phyloP scores from a whole-genome alignment of 1,139 yeast genomes.

The Petasospora fabianii region DNA sequence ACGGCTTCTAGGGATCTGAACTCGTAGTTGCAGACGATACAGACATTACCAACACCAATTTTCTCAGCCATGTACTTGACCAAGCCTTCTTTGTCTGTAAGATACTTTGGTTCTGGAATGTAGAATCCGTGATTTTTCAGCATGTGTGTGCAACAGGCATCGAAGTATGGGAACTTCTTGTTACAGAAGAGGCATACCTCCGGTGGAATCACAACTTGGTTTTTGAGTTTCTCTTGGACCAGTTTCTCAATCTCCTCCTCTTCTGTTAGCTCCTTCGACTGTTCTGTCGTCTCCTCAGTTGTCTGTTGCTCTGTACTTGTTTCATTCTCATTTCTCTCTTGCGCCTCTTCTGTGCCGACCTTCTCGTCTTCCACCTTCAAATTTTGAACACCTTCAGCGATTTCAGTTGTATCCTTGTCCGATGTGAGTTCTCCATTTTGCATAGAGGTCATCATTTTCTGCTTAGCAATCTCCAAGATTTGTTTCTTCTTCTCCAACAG shows the following conservation, averaged over 20 bases:
- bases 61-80: slow-evolving; percentile 82
- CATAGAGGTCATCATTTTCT: slow-evolving; percentile 42
- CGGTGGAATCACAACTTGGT: slow-evolving; percentile 65
- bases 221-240: slow-evolving; percentile 52
- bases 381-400: slow-evolving; percentile 13
- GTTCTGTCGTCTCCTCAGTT: slow-evolving; percentile 29
- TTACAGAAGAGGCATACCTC: slow-evolving; percentile 79
- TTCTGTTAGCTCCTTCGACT: slow-evolving; percentile 22
- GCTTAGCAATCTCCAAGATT: slow-evolving; percentile 57
- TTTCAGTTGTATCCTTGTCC: slow-evolving; percentile 6
- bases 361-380: slow-evolving; percentile 3
- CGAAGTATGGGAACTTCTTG: slow-evolving; percentile 44
- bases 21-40: slow-evolving; percentile 81
- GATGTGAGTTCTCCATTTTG: slow-evolving; percentile 7
- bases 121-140: slow-evolving; percentile 73
- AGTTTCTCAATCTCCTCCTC: slow-evolving; percentile 42
- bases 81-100: slow-evolving; percentile 70
- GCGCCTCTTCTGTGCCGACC: neutral
- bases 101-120: slow-evolving; percentile 74
- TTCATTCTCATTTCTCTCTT: too few relatives aligned
- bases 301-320: too few relatives aligned
- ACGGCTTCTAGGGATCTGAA: slow-evolving; percentile 85
- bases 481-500: slow-evolving; percentile 58
- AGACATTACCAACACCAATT: slow-evolving; percentile 86
- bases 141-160: slow-evolving; percentile 73